Evolutionary conservation across 345 rosid species (phyloP), one percentile per base, ranked within the genome.

Genomic region (Dimocarpus longan): DNA sequence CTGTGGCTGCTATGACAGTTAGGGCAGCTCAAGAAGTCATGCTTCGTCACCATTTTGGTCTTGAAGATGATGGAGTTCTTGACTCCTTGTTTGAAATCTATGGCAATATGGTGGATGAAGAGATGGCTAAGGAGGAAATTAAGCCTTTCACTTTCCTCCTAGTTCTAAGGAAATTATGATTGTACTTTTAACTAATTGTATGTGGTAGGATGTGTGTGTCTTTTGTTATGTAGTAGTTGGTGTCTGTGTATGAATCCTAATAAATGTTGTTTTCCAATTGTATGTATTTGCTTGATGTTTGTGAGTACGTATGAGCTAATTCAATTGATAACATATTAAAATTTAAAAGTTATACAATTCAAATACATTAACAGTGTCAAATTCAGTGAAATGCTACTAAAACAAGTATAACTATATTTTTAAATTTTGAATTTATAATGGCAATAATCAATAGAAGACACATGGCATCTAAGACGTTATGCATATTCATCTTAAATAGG

Each of bases 21-120:
- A 88, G 98, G 86, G 97, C 98, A 3, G 81, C 93, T 78, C 99
- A 93, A 80, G 99, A 90, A 82, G 74, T 95, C 59, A 89, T 93
- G 95, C 83, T 93, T 68, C 32, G 70, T 57, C 81, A 83, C 75
- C 95, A 93, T 71, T 95, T 95, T 76, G 97, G 98, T 44, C 89
- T 92, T 73, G 98, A 95, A 7, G 88, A 87, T 70, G 65, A n/a
- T 60, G 28, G 85, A 60, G 84, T 91, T 80, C 54, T 93, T 18
- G 95, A 95, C 78, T 46, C 71, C 75, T 79, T 95, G 63, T 95
- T 95, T 85, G 87, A 90, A 43, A 81, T 71, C 11, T 95, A 86
- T 79, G 90, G 85, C 19, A 84, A 76, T 66, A 18, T 91, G 71
- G 85, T 93, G 65, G 95, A 91, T 56, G 86, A 89, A 24, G 98